Percentiles rank a stretch among this genome's conserved stretches.
Evolutionary conservation across 1,139 yeast species (phyloP).

Genomic region (Candida buenavistaensis): DNA sequence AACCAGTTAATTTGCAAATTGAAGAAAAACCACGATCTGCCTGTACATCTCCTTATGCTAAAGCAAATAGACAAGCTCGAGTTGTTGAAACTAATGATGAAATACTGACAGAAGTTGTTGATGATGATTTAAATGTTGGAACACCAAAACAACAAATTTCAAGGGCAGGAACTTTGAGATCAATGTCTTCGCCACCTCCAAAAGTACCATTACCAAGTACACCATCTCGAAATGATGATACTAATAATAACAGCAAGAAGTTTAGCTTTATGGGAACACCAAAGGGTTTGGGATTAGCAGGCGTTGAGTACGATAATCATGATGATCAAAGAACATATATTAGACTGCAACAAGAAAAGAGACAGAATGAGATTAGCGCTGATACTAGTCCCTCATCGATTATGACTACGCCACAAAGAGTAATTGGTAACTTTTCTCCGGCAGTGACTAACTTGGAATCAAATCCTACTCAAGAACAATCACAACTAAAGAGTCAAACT

Average conservation of each 20-base stretch:
- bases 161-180: constrained; percentile 9
- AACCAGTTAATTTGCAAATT: constrained; percentile 7
- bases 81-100: constrained; percentile 44
- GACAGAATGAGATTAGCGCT: neutral
- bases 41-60: constrained; percentile 45
- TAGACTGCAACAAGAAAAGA: constrained; percentile 9
- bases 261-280: constrained; percentile 18
- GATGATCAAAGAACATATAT: constrained; percentile 7
- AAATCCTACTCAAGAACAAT: constrained; percentile 8
- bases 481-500: constrained; percentile 2
- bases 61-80: constrained; percentile 47
- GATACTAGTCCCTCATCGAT: constrained; percentile 8
- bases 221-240: constrained; percentile 15
- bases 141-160: constrained; percentile 6
- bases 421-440: constrained; percentile 26
- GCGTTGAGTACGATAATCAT: constrained; percentile 26
- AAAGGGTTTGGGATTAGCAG: constrained; percentile 44
- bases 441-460: constrained; percentile 40
- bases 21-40: constrained; percentile 26
- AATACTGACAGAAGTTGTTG: constrained; percentile 19
- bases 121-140: constrained; percentile 18
- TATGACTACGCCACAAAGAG: constrained; percentile 6
- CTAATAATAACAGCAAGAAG: constrained; percentile 8
- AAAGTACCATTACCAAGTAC: constrained; percentile 32
- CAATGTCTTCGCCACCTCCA: constrained; percentile 36